These are phyloP conservation scores for Penicillium paradoxum DNA, from an alignment of 495 filamentous ascomycete genomes.

Conservation along the genomic window DNA sequence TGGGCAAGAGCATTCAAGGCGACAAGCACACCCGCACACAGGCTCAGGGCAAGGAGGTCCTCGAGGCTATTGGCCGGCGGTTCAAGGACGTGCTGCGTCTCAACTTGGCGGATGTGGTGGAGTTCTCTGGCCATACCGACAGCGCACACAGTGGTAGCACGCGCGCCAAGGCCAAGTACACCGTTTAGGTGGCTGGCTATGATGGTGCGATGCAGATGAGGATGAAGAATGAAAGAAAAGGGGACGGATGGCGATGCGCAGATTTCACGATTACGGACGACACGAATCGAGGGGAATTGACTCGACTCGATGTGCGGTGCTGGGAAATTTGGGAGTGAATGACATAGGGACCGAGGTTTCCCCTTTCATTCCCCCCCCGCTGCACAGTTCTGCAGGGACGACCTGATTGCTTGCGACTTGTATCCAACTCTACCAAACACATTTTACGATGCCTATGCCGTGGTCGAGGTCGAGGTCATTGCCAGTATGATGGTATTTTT, in stretches of 20 bases:
- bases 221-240: constrained; percentile 1
- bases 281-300: constrained; percentile 7
- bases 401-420: constrained; percentile 29
- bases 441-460: constrained; percentile 27
- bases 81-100: constrained; percentile 90
- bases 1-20: constrained; percentile 72
- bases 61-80: constrained; percentile 73
- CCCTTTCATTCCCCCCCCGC: constrained; percentile 16
- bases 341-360: constrained; percentile 17
- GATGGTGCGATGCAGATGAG: neutral
- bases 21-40: constrained; percentile 65
- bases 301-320: constrained; percentile 5
- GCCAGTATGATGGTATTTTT: constrained; percentile 2
- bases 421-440: constrained; percentile 27
- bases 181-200: constrained; percentile 50
- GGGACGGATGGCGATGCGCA: neutral
- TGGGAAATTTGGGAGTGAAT: constrained; percentile 6
- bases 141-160: constrained; percentile 88
- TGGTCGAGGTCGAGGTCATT: constrained; percentile 1
- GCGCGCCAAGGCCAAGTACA: constrained; percentile 89
- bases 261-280: constrained; percentile 11
- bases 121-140: constrained; percentile 96
- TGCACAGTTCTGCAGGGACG: constrained; percentile 23
- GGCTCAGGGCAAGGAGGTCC: constrained; percentile 77
- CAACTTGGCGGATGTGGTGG: constrained; percentile 66